Base-by-base conservation (phyloP, 306 rosid genomes). In the Rosa persica region DNA sequence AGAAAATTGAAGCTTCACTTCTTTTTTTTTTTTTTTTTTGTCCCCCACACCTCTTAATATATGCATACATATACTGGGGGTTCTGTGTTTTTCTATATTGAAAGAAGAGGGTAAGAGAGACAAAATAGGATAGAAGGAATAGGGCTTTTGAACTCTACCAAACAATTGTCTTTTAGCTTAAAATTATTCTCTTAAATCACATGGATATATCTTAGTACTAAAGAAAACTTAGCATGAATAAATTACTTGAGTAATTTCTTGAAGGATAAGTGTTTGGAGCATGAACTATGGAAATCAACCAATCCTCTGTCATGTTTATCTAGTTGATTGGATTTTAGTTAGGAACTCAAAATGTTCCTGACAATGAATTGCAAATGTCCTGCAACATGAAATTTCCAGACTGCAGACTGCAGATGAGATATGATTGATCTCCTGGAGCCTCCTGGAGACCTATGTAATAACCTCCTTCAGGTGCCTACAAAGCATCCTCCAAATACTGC, bases 331-430 rank as follows among this genome's bases (percentile, higher is more conserved):
- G 71, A 30, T 75, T 27, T 43, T 62, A 61, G 79, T 75, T 61
- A 75, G 71, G 79, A 75, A 75, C 72, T 47, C 71, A 23, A 44
- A 60, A 46, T 61, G 70, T 75, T 75, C 79, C 70, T 75, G 79
- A 75, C 71, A 75, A 67, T 75, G 60, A 44, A 75, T 75, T 61
- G 60, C 65, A 58, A 47, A 74, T 74, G 69, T 74, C 43, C 54
- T 74, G 78, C 69, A 74, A 75, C 60, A 61, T 60, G 58, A 75
- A 44, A 44, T 62, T 75, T 61, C 57, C 55, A 61, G 78, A 67
- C 78, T 75, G 69, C 70, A 27, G 70, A 75, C 58, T 75, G 79
- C 79, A 62, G 55, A 75, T 75, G 79, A 75, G 57, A 75, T 75
- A 62, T 46, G 70, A 62, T 61, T 75, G 79, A 62, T 75, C 71